A percentile compares a stretch with the other conserved stretches of the same genome.
Conservation (phyloP, 148 eudicot species). For the Silene conica region DNA sequence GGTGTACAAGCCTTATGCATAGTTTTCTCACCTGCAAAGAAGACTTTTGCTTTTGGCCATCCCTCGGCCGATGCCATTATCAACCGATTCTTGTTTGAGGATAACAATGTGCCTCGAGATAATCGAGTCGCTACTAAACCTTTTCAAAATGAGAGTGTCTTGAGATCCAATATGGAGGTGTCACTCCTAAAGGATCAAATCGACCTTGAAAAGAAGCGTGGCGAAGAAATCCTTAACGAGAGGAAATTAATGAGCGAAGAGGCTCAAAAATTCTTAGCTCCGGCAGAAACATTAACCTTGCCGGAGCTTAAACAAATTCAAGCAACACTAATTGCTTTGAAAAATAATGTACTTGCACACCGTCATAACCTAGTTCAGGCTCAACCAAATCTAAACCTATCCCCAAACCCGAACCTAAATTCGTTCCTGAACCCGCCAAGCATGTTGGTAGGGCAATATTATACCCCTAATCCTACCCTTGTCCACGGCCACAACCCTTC, state of each 20-base stretch:
- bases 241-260: constrained; percentile 18
- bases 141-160: background rate
- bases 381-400: background rate
- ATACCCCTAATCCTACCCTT: no score
- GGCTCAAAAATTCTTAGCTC: constrained; percentile 25
- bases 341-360: background rate
- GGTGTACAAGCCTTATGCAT: constrained; percentile 8
- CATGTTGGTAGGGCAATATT: no score
- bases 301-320: background rate
- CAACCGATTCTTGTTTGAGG: constrained; percentile 13
- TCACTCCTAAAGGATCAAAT: constrained; percentile 9
- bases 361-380: no score
- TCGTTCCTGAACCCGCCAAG: background rate
- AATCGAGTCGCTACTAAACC: background rate
- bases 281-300: constrained; percentile 3
- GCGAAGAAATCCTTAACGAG: constrained; percentile 13
- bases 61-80: constrained; percentile 21
- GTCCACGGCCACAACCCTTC: no score
- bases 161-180: constrained; percentile 16
- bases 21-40: constrained; percentile 25
- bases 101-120: background rate
- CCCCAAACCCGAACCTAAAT: background rate
- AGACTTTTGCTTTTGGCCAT: constrained; percentile 25
- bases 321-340: background rate
- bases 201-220: constrained; percentile 26